phyloP scores from a whole-genome alignment of 2,329 filamentous ascomycete species.

The Mycosphaerella sp. region DNA sequence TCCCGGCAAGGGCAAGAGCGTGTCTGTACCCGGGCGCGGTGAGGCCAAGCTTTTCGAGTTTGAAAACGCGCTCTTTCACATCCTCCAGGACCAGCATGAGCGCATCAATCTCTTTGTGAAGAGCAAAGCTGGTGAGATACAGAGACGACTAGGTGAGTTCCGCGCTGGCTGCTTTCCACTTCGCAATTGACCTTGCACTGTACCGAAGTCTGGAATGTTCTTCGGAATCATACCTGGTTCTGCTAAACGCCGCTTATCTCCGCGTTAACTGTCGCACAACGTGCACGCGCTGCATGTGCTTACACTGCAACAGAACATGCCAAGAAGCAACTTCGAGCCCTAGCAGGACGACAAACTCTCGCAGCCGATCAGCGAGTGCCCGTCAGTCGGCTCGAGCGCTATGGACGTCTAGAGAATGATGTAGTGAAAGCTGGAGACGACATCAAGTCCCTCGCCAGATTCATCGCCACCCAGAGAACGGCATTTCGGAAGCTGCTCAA shows the following conservation, averaged over 20 bases:
- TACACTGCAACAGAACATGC: constrained; percentile 23
- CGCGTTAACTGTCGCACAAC: neutral
- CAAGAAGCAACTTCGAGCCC: constrained; percentile 27
- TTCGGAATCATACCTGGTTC: neutral
- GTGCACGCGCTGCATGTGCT: neutral
- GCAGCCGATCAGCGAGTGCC: constrained; percentile 35
- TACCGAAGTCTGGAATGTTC: constrained; percentile 3
- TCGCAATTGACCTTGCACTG: neutral
- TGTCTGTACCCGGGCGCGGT: constrained; percentile 66
- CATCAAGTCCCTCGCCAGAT: constrained; percentile 63
- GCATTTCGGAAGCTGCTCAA: constrained; percentile 80
- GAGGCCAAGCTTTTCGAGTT: constrained; percentile 52
- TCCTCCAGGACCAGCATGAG: constrained; percentile 68
- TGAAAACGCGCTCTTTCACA: constrained; percentile 63
- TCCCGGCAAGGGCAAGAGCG: constrained; percentile 60
- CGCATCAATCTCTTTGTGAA: constrained; percentile 71
- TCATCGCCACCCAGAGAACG: constrained; percentile 65
- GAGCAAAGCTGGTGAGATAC: constrained; percentile 74
- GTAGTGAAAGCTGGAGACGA: constrained; percentile 61
- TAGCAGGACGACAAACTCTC: constrained; percentile 20
- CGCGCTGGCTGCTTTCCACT: constrained; percentile 1
- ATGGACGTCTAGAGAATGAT: constrained; percentile 47
- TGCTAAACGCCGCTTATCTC: constrained; percentile 8
- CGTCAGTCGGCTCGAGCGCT: constrained; percentile 44
- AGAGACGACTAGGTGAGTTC: constrained; percentile 58